phyloP scores from a whole-genome alignment of 2,329 filamentous ascomycete species.

The Ceratocystis eucalypticola region DNA sequence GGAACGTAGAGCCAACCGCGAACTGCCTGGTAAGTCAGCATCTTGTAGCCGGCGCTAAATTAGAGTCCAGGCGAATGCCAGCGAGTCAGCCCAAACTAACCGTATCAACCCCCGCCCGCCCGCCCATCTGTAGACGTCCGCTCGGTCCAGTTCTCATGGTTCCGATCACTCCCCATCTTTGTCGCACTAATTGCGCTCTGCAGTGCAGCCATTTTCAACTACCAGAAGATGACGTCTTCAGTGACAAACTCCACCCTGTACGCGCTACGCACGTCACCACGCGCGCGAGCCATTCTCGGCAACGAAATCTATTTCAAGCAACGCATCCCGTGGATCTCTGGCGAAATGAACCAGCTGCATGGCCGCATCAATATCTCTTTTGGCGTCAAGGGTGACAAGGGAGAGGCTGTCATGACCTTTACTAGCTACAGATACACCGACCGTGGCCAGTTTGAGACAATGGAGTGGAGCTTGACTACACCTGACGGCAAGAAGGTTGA shows the following conservation, averaged over 20 bases:
- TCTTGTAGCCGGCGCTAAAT: background rate
- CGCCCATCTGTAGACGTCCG: slow-evolving; percentile 28
- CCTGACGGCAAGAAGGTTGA: slow-evolving; percentile 50
- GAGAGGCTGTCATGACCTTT: slow-evolving; percentile 64
- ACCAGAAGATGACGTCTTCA: slow-evolving; percentile 84
- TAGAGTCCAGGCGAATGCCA: background rate
- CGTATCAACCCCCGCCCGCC: background rate
- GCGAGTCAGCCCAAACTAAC: slow-evolving; percentile 15
- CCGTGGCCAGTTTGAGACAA: slow-evolving; percentile 63
- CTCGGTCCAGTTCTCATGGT: slow-evolving; percentile 44
- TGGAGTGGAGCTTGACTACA: slow-evolving; percentile 74
- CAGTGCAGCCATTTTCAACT: slow-evolving; percentile 91
- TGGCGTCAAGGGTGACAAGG: slow-evolving; percentile 66
- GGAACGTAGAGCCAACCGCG: slow-evolving; percentile 50
- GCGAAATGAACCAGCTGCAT: slow-evolving; percentile 86
- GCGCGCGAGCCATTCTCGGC: slow-evolving; percentile 65
- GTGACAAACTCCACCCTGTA: slow-evolving; percentile 83
- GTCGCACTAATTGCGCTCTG: slow-evolving; percentile 53
- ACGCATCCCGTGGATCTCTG: slow-evolving; percentile 70
- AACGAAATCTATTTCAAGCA: slow-evolving; percentile 74
- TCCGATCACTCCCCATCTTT: slow-evolving; percentile 70
- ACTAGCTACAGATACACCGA: slow-evolving; percentile 52
- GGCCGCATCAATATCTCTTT: slow-evolving; percentile 81
- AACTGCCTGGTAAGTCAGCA: slow-evolving; percentile 44
- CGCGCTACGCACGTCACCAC: slow-evolving; percentile 66